Evolutionary conservation across 768 basidiomycete species (phyloP), one percentile per base, ranked within the genome.

Genomic region (Mycena belliarum): DNA sequence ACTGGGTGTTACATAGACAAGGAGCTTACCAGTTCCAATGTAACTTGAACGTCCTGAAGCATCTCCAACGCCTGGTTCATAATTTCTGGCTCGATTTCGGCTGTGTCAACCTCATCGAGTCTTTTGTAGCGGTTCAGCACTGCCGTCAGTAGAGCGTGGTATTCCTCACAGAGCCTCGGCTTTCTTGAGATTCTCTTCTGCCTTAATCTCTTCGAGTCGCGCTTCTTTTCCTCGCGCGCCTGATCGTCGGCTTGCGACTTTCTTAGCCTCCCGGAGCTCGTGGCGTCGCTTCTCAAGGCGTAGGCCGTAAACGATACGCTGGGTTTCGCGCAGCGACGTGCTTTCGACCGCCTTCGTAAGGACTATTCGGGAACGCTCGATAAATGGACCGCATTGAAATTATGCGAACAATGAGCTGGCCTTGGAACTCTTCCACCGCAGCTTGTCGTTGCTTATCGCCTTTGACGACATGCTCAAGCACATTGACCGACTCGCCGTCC

Each of bases 221-320:
- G 86, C 82, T 16, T 80, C 77, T 41, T 79, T 78, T 0, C 86
- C 85, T 25, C 85, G 71, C 10, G 84, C 76, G 2, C 86, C 85
- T 7, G 79, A 81, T 29, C 84, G 72, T 49, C 81, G 73, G 3
- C 70, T 66, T 0, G 86, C 85, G 16, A 81, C 77, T 58, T 81
- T 79, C 52, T 66, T 63, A 14, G 71, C 72, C 23, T 70, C 66
- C 29, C 75, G 72, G 28, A 76, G 69, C 43, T 76, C 71, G 1
- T 73, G 73, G 6, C 76, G 68, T 5, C 66, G 60, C 7, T 63
- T 59, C 47, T 63, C 59, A n/a, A 69, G 57, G 5, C 70, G 66
- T 18, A 68, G 66, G 38, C 68, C 61, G 23, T 68, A 68, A 18
- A 72, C 63, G 23, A 65, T 66, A 16, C 72, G 73, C n/a, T 65